phyloP scores from a whole-genome alignment of 106 monocot genomes.

The Allium fistulosum region DNA sequence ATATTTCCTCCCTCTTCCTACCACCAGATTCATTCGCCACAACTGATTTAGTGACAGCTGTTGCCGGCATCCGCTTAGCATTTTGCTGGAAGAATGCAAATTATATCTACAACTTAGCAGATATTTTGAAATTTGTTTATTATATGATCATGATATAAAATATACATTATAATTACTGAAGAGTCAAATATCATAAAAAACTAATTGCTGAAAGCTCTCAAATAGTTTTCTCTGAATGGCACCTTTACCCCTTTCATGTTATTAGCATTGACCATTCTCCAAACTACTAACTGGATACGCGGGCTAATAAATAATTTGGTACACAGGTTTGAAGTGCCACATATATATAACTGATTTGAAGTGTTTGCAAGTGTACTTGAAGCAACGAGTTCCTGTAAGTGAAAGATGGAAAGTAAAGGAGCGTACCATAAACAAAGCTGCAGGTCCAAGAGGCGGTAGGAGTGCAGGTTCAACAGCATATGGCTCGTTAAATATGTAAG shows the following conservation, averaged over 20 bases:
- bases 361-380: no score
- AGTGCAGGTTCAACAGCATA: constrained; percentile 74
- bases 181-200: neutral
- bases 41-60: constrained; percentile 99
- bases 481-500: constrained; percentile 97
- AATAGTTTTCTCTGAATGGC: no score
- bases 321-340: no score
- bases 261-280: no score
- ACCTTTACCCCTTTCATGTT: no score
- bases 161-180: neutral
- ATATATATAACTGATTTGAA: no score
- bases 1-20: constrained; percentile 96
- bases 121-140: no score
- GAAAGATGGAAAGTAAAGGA: neutral
- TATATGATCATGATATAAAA: no score
- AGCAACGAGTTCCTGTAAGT: neutral
- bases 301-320: no score
- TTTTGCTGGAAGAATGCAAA: constrained; percentile 64
- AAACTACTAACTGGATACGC: no score
- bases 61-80: constrained; percentile 84
- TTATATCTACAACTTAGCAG: neutral
- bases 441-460: constrained; percentile 84
- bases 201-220: no score
- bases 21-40: constrained; percentile 92
- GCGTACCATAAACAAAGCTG: constrained; percentile 94